phyloP scores from a whole-genome alignment of 2,329 filamentous ascomycete genomes.

The Trichoderma gracile region DNA sequence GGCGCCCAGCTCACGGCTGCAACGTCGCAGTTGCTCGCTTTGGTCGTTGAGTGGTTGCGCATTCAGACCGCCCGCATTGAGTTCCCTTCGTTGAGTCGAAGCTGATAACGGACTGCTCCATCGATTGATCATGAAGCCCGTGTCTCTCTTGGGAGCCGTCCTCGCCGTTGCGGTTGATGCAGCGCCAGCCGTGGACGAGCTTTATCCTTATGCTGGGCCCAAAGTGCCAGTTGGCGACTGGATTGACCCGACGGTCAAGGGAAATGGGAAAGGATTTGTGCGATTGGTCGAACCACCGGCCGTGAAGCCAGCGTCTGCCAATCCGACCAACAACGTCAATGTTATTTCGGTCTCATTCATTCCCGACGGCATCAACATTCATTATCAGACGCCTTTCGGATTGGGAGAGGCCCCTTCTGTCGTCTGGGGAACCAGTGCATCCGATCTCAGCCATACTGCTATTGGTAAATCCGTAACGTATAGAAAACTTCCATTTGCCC shows the following conservation, averaged over 20 bases:
- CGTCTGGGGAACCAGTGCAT: neutral
- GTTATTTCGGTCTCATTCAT: slow-evolving; percentile 13
- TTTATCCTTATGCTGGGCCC: slow-evolving; percentile 12
- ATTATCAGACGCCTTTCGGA: slow-evolving; percentile 15
- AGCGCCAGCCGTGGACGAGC: slow-evolving; percentile 6
- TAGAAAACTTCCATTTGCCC: neutral
- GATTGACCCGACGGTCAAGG: slow-evolving; percentile 9
- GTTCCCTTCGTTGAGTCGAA: neutral
- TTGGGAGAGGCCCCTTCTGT: slow-evolving; percentile 10
- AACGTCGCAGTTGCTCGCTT: neutral
- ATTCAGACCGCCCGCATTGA: neutral
- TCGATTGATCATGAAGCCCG: neutral
- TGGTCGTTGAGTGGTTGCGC: neutral
- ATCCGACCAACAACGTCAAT: slow-evolving; percentile 16
- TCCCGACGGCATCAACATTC: slow-evolving; percentile 14
- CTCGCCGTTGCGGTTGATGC: slow-evolving; percentile 5
- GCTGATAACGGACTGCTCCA: neutral
- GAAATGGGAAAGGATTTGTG: slow-evolving; percentile 11
- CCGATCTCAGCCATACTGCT: slow-evolving; percentile 1
- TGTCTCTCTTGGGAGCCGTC: slow-evolving; percentile 5
- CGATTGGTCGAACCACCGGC: slow-evolving; percentile 14
- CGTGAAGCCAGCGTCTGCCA: slow-evolving; percentile 9
- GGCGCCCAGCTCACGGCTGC: neutral
- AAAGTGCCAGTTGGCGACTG: slow-evolving; percentile 7
- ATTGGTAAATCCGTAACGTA: slow-evolving; percentile 13